phyloP scores from a whole-genome alignment of 305 asterid genomes.

The Euphrasia arctica region DNA sequence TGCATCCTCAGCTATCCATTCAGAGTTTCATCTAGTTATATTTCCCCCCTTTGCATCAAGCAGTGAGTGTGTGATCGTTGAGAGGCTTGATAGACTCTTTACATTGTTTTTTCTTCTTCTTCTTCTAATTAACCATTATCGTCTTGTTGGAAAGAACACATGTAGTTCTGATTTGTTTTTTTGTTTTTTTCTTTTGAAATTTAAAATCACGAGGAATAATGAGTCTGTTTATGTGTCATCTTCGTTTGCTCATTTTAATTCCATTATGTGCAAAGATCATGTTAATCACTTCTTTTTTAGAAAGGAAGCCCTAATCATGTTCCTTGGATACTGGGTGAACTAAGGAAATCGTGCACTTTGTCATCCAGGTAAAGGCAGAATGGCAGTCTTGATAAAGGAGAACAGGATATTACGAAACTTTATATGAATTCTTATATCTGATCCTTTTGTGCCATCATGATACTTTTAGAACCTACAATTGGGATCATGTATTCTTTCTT shows the following conservation, averaged over 20 bases:
- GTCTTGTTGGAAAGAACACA: background rate
- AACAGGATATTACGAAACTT: background rate
- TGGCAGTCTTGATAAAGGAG: background rate
- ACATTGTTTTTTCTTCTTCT: background rate
- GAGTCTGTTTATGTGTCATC: background rate
- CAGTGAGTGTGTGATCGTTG: background rate
- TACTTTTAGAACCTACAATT: background rate
- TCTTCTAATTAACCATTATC: slow-evolving; percentile 3
- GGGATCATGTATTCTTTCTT: slow-evolving; percentile 2
- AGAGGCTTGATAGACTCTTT: background rate
- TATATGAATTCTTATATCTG: background rate
- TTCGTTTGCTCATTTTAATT: background rate
- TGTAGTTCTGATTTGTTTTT: background rate
- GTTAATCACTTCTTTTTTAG: background rate
- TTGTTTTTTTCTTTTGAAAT: background rate
- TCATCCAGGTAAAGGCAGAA: slow-evolving; percentile 6
- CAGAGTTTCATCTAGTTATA: background rate
- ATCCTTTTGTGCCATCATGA: background rate
- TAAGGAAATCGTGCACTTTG: slow-evolving; percentile 2
- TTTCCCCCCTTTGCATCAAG: background rate
- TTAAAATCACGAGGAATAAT: background rate
- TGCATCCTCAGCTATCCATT: background rate
- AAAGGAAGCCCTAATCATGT: background rate
- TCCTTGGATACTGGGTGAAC: slow-evolving; percentile 1
- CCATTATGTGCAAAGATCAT: background rate